Evolutionary conservation across 768 basidiomycete species (phyloP).

Genomic region (Lactarius sanguifluus): DNA sequence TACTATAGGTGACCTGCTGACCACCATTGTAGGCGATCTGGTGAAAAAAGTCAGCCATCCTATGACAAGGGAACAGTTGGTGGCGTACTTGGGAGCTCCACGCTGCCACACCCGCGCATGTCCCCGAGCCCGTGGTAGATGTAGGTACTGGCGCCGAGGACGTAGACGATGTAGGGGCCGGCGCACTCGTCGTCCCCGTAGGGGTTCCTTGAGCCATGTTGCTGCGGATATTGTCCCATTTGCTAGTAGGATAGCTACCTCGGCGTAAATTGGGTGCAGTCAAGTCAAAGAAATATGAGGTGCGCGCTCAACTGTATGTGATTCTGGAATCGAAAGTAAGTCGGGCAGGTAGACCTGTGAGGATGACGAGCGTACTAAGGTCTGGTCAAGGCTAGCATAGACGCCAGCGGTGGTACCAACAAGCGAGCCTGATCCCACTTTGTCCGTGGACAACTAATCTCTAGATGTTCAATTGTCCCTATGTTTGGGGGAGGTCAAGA

Average conservation of each 20-base stretch:
- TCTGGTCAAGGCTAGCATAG: slow-evolving; percentile 57
- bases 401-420: slow-evolving; percentile 49
- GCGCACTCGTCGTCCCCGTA: slow-evolving; percentile 1
- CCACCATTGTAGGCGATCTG: slow-evolving; percentile 51
- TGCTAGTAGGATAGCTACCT: slow-evolving; percentile 60
- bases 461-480: background rate
- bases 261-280: background rate
- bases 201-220: slow-evolving; percentile 50
- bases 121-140: slow-evolving; percentile 34
- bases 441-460: slow-evolving; percentile 55
- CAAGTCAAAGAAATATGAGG: background rate
- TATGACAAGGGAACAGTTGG: slow-evolving; percentile 1
- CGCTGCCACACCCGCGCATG: slow-evolving; percentile 46
- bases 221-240: slow-evolving; percentile 67
- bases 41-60: slow-evolving; percentile 7
- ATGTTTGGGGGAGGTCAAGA: background rate
- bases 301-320: slow-evolving; percentile 50
- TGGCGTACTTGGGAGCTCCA: slow-evolving; percentile 47
- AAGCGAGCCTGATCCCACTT: slow-evolving; percentile 56
- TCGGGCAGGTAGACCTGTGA: background rate
- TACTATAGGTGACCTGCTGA: slow-evolving; percentile 47
- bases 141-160: slow-evolving; percentile 32
- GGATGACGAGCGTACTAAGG: slow-evolving; percentile 36
- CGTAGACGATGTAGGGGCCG: slow-evolving; percentile 27
- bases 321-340: slow-evolving; percentile 41